Base-by-base conservation (phyloP, 2,329 filamentous ascomycete species). In the Chrysosporium keratinophilum region DNA sequence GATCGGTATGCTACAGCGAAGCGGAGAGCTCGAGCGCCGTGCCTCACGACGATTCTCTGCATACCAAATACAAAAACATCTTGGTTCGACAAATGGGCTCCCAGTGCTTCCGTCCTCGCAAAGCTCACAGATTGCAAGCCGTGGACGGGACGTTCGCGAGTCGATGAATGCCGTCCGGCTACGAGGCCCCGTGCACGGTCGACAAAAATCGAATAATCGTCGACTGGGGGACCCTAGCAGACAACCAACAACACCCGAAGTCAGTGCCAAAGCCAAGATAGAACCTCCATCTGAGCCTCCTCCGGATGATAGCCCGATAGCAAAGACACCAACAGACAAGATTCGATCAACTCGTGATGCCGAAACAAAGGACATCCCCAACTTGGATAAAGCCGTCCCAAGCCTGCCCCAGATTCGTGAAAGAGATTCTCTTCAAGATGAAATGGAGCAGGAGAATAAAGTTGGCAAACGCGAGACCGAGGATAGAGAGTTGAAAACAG, bases 61-160 rank as follows among this genome's bases (percentile, higher is more conserved):
- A 51, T 98, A 97, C 67, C 93, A 98, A 65, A 95, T 98, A 61
- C 88, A 88, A 44, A 97, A 96, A 66, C 89, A 95, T 63, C 76
- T 97, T 1, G 91, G 91, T 10, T 80, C 83, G 14, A 84, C 85
- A 39, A 89, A 84, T 69, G 88, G 87, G 17, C 84, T 97, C 14
- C 88, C 90, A 5, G 86, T 94, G 64, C 80, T 97, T 17, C 89
- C 91, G 23, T 77, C 87, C 4, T 69, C 76, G 15, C 88, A 94
- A 65, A 88, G 84, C 57, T 84, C 85, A 3, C 88, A 87, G 1
- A 78, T 91, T 58, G 88, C 88, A 7, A 94, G 94, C 65, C 78
- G 88, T 59, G 87, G 87, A 20, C 78, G 86, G 55, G 88, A 94
- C 68, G 79, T 83, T 12, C 77, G 87, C 54, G 88, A 95, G 68